Base-by-base conservation (phyloP, 1,139 yeast species). In the Komagataea norvegica region DNA sequence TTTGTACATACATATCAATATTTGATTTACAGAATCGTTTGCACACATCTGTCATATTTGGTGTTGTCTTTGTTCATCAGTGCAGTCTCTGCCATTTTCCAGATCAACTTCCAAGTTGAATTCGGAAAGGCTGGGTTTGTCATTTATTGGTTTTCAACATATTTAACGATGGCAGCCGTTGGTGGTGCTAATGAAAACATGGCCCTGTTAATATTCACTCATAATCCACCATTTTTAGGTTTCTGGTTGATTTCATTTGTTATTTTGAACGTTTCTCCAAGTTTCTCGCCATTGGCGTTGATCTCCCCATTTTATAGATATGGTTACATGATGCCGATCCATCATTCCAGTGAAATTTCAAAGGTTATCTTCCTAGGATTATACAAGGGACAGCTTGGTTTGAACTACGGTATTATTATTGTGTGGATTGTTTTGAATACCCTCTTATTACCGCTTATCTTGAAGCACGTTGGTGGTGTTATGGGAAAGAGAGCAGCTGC, bases 321-420 rank as follows among this genome's bases (percentile, higher is more conserved):
- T 56, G 87, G 88, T 7, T 78, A 78, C 52, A 79, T 74, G 21
- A 61, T 78, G 61, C 89, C 89, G 1, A 68, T 81, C 49, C 74
- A 71, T 53, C 78, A 79, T 47, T 71, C 77, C 0, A 70, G 68
- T 35, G 79, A 74, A 42, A 65, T 76, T 16, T 65, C 67, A 48
- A 72, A 73, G 52, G 80, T 79, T 4, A 66, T 80, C 13, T 66
- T 81, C 41, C 70, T 77, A 47, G 62, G 77, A 50, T 59, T 79
- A 2, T 71, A 75, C 57, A 77, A 71, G 52, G 76, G 77, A 2
- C 54, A 68, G 15, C 46, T 81, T 52, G 86, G 85, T 6, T 55
- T 77, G 44, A 70, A 77, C 51, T 65, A 75, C 34, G 85, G 82
- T 30, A 61, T 81, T 2, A 52, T 80, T 43, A 54, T 68, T 9